Evolutionary conservation across 1,284 basidiomycete species (phyloP).

Genomic region (Ganoderma boninense): DNA sequence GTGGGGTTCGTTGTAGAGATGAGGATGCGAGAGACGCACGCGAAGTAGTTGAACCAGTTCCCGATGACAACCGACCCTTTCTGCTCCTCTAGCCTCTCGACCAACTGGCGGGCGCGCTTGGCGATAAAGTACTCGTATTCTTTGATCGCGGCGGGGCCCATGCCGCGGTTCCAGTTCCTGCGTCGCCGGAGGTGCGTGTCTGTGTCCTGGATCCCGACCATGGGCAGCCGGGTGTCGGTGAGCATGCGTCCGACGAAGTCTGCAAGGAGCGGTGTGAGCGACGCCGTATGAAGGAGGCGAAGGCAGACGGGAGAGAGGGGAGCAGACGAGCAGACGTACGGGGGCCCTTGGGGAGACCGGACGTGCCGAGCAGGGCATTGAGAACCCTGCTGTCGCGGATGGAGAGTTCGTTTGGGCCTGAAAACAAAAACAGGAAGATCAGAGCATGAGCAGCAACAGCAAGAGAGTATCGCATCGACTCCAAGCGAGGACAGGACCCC

Average conservation of each 20-base stretch:
- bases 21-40: slow-evolving; percentile 8
- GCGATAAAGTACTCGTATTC: slow-evolving; percentile 11
- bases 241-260: slow-evolving; percentile 1
- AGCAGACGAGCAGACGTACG: background rate
- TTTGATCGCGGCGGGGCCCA: slow-evolving; percentile 14
- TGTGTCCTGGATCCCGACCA: slow-evolving; percentile 10
- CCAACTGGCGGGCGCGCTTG: slow-evolving; percentile 14
- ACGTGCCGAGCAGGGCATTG: slow-evolving; percentile 23
- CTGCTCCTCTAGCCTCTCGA: background rate
- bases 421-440: background rate
- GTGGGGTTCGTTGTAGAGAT: background rate
- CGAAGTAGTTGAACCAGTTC: slow-evolving; percentile 16
- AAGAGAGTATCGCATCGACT: too few species aligned
- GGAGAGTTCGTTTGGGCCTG: slow-evolving; percentile 31
- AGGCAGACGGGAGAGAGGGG: background rate
- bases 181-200: slow-evolving; percentile 11
- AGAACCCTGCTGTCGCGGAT: slow-evolving; percentile 25
- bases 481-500: too few species aligned
- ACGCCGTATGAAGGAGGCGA: too few species aligned
- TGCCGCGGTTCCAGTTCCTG: slow-evolving; percentile 12
- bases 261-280: background rate
- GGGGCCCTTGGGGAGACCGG: slow-evolving; percentile 29
- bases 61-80: slow-evolving; percentile 4
- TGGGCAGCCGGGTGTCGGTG: background rate
- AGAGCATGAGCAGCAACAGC: background rate